Evolutionary conservation across 352 stramenopile species (phyloP).

Genomic region (Pythium sukuiense): DNA sequence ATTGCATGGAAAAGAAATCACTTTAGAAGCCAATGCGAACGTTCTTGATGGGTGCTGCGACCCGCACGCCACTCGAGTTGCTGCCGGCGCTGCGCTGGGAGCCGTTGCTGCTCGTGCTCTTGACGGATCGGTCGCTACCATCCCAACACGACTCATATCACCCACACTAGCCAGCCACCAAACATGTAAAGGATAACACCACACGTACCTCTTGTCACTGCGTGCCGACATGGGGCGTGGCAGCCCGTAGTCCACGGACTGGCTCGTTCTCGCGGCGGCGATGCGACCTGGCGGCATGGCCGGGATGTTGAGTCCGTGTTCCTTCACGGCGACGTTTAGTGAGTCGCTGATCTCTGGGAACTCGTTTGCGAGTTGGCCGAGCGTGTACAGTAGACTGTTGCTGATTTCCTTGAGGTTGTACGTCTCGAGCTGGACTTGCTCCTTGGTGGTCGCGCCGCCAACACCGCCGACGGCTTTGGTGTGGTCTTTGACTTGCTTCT

Average conservation of each 20-base stretch:
- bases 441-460: slow-evolving; percentile 42
- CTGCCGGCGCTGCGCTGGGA: slow-evolving; percentile 54
- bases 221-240: slow-evolving; percentile 60
- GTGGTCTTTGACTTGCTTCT: slow-evolving; percentile 65
- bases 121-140: slow-evolving; percentile 50
- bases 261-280: slow-evolving; percentile 43
- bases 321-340: slow-evolving; percentile 68
- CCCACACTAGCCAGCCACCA: not conserved
- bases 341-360: slow-evolving; percentile 92
- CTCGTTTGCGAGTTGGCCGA: slow-evolving; percentile 92
- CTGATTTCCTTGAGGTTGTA: slow-evolving; percentile 82
- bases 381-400: slow-evolving; percentile 87
- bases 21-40: slow-evolving; percentile 60
- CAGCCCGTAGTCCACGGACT: slow-evolving; percentile 33
- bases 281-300: slow-evolving; percentile 65
- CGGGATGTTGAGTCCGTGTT: slow-evolving; percentile 79
- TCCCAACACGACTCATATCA: slow-evolving; percentile 11
- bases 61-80: slow-evolving; percentile 41
- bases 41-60: slow-evolving; percentile 64
- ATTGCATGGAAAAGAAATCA: slow-evolving; percentile 4
- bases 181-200: not conserved
- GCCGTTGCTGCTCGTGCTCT: slow-evolving; percentile 50
- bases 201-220: slow-evolving; percentile 66
- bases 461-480: slow-evolving; percentile 37
- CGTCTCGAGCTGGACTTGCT: slow-evolving; percentile 83